Evolutionary conservation across 2,329 filamentous ascomycete species (phyloP), one percentile per base, ranked within the genome.

Genomic region (Trichoderma cornu-damae): DNA sequence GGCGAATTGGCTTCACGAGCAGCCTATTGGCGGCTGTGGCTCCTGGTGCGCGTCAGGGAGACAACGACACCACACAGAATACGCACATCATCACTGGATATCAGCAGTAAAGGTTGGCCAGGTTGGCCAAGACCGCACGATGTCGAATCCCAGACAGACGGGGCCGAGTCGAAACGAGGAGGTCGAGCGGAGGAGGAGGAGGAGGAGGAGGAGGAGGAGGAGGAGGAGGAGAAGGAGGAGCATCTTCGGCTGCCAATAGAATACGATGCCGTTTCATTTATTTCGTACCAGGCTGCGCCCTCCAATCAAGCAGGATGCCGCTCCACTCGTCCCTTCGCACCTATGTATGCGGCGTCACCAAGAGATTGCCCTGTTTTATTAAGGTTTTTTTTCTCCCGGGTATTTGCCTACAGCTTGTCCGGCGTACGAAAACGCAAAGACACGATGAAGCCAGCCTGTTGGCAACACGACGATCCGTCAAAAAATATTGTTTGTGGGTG

Each of bases 381-480:
- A 43, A 28, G 44, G 50, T 44, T 53, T 53, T 40, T 44, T 44
- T 53, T 53, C 50, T 44, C 50, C 44, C 40, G 50, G 30, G 32
- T 53, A 28, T 53, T 53, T 53, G 40, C 28, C 28, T 53, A 20
- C 40, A 53, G 26, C 38, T 44, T 44, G 35, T 53, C 50, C 49
- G 49, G 49, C 26, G 49, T 42, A 18, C 38, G 37, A 34, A 43
- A n/a, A n/a, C n/a, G 37, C 49, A 26, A 22, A n/a, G 37, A n/a
- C 18, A 16, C 26, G 24, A n/a, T 9, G 6, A 30, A 14, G 12
- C 28, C 37, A 18, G 38, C 30, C n/a, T 22, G 2, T 42, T 32
- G 2, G 42, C 49, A 40, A 32, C 20, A 38, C 9, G n/a, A n/a
- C n/a, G n/a, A n/a, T n/a, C n/a, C n/a, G n/a, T n/a, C n/a, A n/a